phyloP scores from a whole-genome alignment of 2,329 filamentous ascomycete genomes.

The Apiospora sp. region DNA sequence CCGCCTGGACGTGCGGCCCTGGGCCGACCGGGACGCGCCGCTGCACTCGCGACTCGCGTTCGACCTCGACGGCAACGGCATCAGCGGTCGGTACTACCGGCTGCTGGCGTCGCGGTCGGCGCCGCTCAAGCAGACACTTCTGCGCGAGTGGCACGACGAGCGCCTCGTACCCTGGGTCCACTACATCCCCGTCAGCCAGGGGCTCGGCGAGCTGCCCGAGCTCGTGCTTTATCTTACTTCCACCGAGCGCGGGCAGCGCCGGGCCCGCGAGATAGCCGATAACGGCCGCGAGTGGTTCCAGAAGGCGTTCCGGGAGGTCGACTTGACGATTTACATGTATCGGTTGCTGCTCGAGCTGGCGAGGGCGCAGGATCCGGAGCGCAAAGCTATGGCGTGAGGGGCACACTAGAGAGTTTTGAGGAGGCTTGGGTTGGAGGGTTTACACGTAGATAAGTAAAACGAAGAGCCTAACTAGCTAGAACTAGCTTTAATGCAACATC shows the following conservation, averaged over 20 bases:
- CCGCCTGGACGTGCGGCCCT: constrained; percentile 42
- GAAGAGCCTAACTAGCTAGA: background rate
- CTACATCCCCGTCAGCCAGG: constrained; percentile 60
- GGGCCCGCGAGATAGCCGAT: constrained; percentile 60
- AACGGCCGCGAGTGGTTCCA: constrained; percentile 62
- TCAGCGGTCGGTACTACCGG: constrained; percentile 61
- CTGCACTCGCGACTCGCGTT: constrained; percentile 52
- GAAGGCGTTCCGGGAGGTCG: constrained; percentile 62
- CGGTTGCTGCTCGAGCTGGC: constrained; percentile 66
- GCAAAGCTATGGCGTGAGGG: background rate
- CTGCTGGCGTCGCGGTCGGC: constrained; percentile 55
- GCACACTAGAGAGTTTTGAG: background rate
- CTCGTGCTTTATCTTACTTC: constrained; percentile 55
- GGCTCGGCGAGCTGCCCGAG: constrained; percentile 60
- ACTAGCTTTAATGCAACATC: background rate
- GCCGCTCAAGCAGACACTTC: constrained; percentile 60
- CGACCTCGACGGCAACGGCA: constrained; percentile 64
- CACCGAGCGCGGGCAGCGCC: constrained; percentile 53
- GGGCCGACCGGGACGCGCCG: constrained; percentile 46
- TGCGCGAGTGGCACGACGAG: constrained; percentile 67
- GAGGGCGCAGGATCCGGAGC: constrained; percentile 47
- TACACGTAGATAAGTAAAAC: background rate
- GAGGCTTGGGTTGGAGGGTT: background rate
- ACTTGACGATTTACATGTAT: constrained; percentile 68
- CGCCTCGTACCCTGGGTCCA: constrained; percentile 64